phyloP scores from a whole-genome alignment of 2,329 filamentous ascomycete species.

The Talaromyces sp. region DNA sequence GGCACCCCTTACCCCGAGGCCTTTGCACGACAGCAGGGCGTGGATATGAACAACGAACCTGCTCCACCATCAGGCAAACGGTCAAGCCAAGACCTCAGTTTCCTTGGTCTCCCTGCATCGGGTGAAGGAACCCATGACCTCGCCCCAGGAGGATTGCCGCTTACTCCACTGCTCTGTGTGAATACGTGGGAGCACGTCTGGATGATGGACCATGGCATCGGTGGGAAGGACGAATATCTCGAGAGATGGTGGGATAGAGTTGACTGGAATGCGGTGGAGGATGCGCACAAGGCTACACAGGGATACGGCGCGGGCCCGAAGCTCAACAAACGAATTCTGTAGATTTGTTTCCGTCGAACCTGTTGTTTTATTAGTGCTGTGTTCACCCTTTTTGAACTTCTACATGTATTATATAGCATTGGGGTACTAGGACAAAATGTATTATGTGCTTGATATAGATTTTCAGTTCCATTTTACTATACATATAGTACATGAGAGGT shows the following conservation, averaged over 20 bases:
- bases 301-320: conserved; percentile 7
- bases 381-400: conserved; percentile 5
- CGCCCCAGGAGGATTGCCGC: conserved; percentile 45
- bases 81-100: conserved; percentile 25
- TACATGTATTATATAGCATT: conserved; percentile 21
- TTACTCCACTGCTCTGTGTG: conserved; percentile 79
- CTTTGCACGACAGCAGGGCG: conserved; percentile 68
- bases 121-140: conserved; percentile 30
- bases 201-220: conserved; percentile 74
- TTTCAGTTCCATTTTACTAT: neutral
- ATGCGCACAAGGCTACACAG: conserved; percentile 39
- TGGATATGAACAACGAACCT: conserved; percentile 45
- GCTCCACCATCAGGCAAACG: conserved; percentile 22
- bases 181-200: conserved; percentile 97
- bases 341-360: neutral
- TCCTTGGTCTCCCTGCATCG: conserved; percentile 6
- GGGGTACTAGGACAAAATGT: conserved; percentile 14
- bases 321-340: conserved; percentile 11
- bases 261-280: conserved; percentile 74
- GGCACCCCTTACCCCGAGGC: conserved; percentile 83
- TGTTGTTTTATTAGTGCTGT: neutral
- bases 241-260: conserved; percentile 83
- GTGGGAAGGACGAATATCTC: conserved; percentile 72
- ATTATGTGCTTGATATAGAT: conserved; percentile 6
- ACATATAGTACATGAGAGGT: neutral